Base-by-base conservation (phyloP, 768 basidiomycete genomes). In the Hypholoma fasciculare region DNA sequence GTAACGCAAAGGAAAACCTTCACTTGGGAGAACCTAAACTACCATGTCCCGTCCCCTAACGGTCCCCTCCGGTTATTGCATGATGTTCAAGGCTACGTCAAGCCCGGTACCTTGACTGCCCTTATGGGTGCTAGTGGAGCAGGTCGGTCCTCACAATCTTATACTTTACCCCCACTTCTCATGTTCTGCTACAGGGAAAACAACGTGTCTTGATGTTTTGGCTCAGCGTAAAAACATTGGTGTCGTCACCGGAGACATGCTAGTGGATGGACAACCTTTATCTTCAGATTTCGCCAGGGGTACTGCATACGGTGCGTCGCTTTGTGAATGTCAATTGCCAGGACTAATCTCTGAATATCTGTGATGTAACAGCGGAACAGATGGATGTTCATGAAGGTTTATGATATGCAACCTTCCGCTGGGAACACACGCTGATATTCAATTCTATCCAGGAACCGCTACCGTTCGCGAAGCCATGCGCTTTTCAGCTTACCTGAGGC, bases 91-190 rank as follows among this genome's bases (percentile, higher is more conserved):
- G 92, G 92, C 0, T 94, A 86, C 66, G 89, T 92, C 43, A 88
- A 88, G 63, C 94, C 94, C 9, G 94, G 92, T 2, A 92, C 87
- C n/a, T 71, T 94, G 60, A 94, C 93, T 0, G 94, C 92, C 1
- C 78, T 96, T 9, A 93, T 96, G 92, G 93, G 93, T 59, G 88
- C 88, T 13, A 88, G 86, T 58, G 90, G 90, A 52, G 90, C 90
- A 43, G 88, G 87, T 73, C 67, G 64, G 75, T 76, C 49, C 5
- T 36, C 23, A 30, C 2, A 16, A 38, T 9, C 47, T 61, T 57
- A 27, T 30, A 5, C 23, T 59, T 66, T 20, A 16, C 46, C 16
- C 2, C 19, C 27, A 16, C 42, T 16, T 16, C n/a, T 12, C 37
- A 26, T 23, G 23, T 23, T 4, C 20, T 54, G 5, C 37, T 26